phyloP scores from a whole-genome alignment of 2,329 filamentous ascomycete genomes.

The Talaromyces atroroseus region DNA sequence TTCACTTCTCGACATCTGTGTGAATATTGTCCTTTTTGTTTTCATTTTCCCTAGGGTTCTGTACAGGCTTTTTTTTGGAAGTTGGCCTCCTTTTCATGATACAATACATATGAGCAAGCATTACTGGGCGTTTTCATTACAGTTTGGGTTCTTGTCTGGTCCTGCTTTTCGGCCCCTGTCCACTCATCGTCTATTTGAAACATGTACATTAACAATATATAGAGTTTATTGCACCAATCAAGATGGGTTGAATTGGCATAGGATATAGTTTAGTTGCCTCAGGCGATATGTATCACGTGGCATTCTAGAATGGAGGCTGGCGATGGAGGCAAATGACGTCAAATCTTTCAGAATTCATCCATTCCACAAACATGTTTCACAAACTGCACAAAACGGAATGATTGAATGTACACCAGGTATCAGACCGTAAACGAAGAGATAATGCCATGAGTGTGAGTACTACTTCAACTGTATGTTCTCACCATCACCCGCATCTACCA shows the following conservation, averaged over 20 bases:
- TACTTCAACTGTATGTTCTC: background rate
- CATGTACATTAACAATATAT: conserved; percentile 6
- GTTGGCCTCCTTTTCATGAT: conserved; percentile 13
- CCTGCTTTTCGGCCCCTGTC: background rate
- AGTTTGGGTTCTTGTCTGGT: background rate
- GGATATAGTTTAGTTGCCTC: background rate
- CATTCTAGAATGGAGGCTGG: background rate
- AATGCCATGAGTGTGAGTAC: background rate
- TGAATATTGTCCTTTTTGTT: conserved; percentile 12
- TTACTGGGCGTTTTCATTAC: conserved; percentile 21
- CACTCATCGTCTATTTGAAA: conserved; percentile 3
- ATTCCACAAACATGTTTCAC: background rate
- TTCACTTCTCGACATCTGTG: background rate
- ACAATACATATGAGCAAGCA: conserved; percentile 22
- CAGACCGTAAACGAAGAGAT: background rate
- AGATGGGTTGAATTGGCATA: background rate
- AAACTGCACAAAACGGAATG: background rate
- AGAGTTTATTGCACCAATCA: background rate
- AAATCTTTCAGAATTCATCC: background rate
- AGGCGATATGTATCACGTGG: background rate
- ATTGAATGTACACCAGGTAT: background rate
- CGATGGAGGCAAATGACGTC: conserved; percentile 8
- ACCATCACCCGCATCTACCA: background rate
- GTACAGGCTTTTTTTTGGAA: conserved; percentile 5
- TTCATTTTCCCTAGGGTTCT: conserved; percentile 16